Percentiles rank a stretch among this genome's conserved stretches.
Evolutionary conservation across 192 early-diverging fungal genomes (phyloP).

Genomic region (Spinellus fusiger): DNA sequence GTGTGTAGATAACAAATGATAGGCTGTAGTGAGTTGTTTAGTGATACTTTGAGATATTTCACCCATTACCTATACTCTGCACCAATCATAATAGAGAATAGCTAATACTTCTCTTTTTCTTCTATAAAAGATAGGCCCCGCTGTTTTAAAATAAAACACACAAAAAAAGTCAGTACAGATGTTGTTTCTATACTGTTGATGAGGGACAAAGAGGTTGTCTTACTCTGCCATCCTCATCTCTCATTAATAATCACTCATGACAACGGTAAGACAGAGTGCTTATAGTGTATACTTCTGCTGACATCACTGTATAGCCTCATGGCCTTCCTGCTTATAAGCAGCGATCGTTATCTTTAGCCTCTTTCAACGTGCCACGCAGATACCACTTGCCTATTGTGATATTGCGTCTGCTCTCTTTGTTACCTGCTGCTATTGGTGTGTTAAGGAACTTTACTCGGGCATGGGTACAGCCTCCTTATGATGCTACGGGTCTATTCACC

Average conservation of each 20-base stretch:
- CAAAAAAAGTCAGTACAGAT: too few relatives aligned
- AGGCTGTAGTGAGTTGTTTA: too few relatives aligned
- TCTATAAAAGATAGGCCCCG: too few relatives aligned
- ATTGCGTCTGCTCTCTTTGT: conserved; percentile 28
- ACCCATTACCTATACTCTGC: too few relatives aligned
- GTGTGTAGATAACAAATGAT: too few relatives aligned
- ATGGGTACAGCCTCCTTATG: conserved; percentile 11
- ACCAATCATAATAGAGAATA: too few relatives aligned
- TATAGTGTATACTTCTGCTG: neutral
- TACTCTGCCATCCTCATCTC: too few relatives aligned
- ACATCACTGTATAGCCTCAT: neutral
- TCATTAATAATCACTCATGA: neutral
- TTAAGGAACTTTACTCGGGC: conserved; percentile 21
- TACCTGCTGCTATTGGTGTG: conserved; percentile 30
- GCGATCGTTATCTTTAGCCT: conserved; percentile 12
- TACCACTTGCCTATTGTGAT: conserved; percentile 29
- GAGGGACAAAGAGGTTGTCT: too few relatives aligned
- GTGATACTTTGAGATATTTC: too few relatives aligned
- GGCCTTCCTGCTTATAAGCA: neutral
- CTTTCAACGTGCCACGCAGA: conserved; percentile 28
- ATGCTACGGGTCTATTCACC: conserved; percentile 25
- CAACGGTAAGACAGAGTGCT: neutral
- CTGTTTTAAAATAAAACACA: too few relatives aligned
- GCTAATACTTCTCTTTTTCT: too few relatives aligned
- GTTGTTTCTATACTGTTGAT: too few relatives aligned